A percentile compares a stretch with the other conserved stretches of the same genome.
Evolutionary conservation across 495 filamentous ascomycete genomes (phyloP).

Genomic region (Cladorrhinum samala): DNA sequence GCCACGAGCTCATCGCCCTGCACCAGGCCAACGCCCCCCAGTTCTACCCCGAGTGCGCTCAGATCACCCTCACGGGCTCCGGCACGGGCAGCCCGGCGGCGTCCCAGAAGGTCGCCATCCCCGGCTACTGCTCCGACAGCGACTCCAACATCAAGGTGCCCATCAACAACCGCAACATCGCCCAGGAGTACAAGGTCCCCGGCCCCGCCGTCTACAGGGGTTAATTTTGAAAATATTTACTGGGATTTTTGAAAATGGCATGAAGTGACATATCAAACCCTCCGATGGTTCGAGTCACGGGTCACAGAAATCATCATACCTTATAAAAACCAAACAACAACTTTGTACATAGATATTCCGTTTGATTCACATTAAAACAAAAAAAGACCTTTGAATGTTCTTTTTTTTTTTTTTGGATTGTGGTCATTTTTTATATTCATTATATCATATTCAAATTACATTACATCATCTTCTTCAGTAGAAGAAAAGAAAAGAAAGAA

Average conservation of each 20-base stretch:
- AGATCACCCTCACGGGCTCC: slow-evolving; percentile 46
- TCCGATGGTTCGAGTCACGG: no score
- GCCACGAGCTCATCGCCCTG: slow-evolving; percentile 54
- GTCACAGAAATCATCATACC: no score
- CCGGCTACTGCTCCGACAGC: slow-evolving; percentile 43
- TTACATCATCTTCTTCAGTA: no score
- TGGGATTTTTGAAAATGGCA: no score
- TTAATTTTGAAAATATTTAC: not conserved
- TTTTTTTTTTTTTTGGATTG: no score
- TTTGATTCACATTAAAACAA: no score
- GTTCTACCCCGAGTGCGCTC: slow-evolving; percentile 57
- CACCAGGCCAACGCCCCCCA: slow-evolving; percentile 55
- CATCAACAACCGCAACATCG: slow-evolving; percentile 21
- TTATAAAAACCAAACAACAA: no score
- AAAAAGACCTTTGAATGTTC: no score
- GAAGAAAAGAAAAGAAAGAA: not conserved
- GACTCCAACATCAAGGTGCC: slow-evolving; percentile 44
- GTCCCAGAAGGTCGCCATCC: slow-evolving; percentile 42
- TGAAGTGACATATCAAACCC: no score
- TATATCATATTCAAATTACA: no score
- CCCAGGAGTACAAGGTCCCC: slow-evolving; percentile 24
- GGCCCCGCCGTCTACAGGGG: slow-evolving; percentile 26
- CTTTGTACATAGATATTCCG: no score
- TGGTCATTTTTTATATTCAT: no score
- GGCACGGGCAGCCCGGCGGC: slow-evolving; percentile 40